Conservation (phyloP, 1,139 yeast species). For the Komagataea norvegica region DNA sequence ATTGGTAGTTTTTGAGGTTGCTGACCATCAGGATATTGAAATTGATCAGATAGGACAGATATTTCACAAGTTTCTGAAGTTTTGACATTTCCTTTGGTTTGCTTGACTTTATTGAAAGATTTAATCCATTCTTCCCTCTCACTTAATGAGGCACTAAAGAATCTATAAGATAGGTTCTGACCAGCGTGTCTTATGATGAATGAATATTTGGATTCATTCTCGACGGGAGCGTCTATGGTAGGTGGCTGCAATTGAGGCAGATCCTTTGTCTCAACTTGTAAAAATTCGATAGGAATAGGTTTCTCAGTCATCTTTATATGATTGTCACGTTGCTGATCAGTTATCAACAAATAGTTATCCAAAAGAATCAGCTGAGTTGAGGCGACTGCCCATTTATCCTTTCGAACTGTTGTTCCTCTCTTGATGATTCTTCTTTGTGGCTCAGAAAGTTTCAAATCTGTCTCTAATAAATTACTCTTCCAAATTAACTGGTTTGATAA, state of each 20-base stretch:
- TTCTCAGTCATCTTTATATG: conserved; percentile 45
- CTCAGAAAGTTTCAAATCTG: conserved; percentile 49
- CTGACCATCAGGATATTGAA: conserved; percentile 57
- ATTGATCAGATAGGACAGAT: conserved; percentile 52
- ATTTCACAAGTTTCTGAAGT: conserved; percentile 53
- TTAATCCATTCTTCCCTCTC: conserved; percentile 62
- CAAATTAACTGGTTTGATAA: conserved; percentile 47
- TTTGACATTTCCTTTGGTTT: conserved; percentile 42
- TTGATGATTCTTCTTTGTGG: conserved; percentile 52
- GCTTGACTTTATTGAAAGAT: conserved; percentile 51
- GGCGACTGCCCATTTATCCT: conserved; percentile 54
- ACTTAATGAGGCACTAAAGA: conserved; percentile 48
- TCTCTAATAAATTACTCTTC: conserved; percentile 35
- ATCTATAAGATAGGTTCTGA: conserved; percentile 47
- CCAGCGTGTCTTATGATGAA: conserved; percentile 48
- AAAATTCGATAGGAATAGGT: conserved; percentile 58
- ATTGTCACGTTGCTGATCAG: conserved; percentile 40
- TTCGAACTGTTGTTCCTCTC: conserved; percentile 57
- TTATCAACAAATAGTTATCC: conserved; percentile 68
- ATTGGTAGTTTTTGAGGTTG: conserved; percentile 56
- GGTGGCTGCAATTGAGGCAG: conserved; percentile 14
- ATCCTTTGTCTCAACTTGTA: conserved; percentile 45
- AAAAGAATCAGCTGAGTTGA: conserved; percentile 49
- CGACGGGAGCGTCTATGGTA: conserved; percentile 19
- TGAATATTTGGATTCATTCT: conserved; percentile 29